Percentiles rank a stretch among this genome's conserved stretches.
These are phyloP conservation scores for Myrmaecium sp. DNA, from an alignment of 2,329 filamentous ascomycete genomes.

Conservation along the genomic window DNA sequence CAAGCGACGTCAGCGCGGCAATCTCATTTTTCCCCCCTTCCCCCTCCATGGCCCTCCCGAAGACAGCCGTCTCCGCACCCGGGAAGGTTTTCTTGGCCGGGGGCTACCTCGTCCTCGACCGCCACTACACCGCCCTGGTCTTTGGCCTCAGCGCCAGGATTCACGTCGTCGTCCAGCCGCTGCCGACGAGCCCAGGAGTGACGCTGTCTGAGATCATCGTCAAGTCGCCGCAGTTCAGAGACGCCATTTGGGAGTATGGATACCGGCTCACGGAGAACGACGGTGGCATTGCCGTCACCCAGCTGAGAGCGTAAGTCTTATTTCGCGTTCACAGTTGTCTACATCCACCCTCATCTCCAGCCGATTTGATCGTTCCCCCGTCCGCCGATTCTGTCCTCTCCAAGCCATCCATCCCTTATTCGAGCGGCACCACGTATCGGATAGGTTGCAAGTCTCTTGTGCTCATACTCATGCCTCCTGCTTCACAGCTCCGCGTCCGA, in stretches of 20 bases:
- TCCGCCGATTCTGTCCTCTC: constrained; percentile 3
- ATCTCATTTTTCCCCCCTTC: too few relatives aligned
- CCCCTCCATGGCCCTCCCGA: constrained; percentile 19
- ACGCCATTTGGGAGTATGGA: constrained; percentile 77
- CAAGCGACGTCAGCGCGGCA: too few relatives aligned
- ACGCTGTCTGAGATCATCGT: constrained; percentile 58
- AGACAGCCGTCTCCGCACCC: constrained; percentile 57
- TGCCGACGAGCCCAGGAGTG: constrained; percentile 44
- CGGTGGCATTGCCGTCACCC: constrained; percentile 67
- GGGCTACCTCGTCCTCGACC: constrained; percentile 87
- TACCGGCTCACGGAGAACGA: constrained; percentile 52
- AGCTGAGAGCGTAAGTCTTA: constrained; percentile 55
- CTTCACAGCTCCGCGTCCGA: constrained; percentile 17
- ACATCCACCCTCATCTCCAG: neutral
- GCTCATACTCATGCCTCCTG: constrained; percentile 1
- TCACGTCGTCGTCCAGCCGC: constrained; percentile 40
- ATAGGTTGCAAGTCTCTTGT: neutral
- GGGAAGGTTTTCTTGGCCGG: constrained; percentile 92
- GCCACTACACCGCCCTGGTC: constrained; percentile 59
- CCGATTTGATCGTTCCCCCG: neutral
- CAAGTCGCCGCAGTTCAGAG: constrained; percentile 75
- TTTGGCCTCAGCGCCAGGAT: constrained; percentile 49
- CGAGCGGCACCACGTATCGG: constrained; percentile 4
- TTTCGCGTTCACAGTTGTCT: neutral
- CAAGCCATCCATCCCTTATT: constrained; percentile 4